phyloP scores from a whole-genome alignment of 371 early-diverging fungal species.

The Mortierella sp. region DNA sequence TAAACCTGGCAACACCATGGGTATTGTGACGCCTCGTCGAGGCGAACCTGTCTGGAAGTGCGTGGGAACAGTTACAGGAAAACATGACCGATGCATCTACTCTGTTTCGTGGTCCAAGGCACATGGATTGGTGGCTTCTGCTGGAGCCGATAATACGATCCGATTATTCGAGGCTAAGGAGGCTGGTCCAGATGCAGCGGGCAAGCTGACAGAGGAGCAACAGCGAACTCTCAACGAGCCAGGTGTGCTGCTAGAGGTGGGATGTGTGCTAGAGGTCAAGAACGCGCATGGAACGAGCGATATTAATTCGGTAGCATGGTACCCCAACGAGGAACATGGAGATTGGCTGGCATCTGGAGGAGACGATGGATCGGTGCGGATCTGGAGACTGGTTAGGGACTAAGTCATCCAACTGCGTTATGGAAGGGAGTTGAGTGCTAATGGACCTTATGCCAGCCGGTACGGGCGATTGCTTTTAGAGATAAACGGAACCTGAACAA shows the following conservation, averaged over 20 bases:
- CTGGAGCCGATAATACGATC: conserved; percentile 87
- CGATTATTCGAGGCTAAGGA: conserved; percentile 67
- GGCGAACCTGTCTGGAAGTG: conserved; percentile 76
- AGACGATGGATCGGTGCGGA: conserved; percentile 86
- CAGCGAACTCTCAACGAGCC: conserved; percentile 32
- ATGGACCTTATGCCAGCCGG: no score
- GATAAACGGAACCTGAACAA: no score
- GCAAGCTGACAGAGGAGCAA: conserved; percentile 23
- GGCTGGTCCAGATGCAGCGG: conserved; percentile 5
- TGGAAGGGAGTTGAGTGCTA: no score
- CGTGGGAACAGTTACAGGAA: conserved; percentile 69
- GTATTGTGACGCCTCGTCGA: conserved; percentile 56
- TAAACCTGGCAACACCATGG: conserved; percentile 58
- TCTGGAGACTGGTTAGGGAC: conserved; percentile 67
- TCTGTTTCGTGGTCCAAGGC: conserved; percentile 91
- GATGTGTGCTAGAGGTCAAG: conserved; percentile 53
- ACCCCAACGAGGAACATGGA: conserved; percentile 68
- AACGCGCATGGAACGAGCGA: conserved; percentile 87
- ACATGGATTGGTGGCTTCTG: conserved; percentile 77
- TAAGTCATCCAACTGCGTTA: no score
- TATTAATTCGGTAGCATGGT: conserved; percentile 91
- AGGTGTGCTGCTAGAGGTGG: conserved; percentile 30
- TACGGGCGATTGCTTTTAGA: no score
- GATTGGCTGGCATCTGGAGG: conserved; percentile 86
- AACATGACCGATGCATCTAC: conserved; percentile 87